Conservation (phyloP, 768 basidiomycete species). For the Chalciporus sphaerocephalus region DNA sequence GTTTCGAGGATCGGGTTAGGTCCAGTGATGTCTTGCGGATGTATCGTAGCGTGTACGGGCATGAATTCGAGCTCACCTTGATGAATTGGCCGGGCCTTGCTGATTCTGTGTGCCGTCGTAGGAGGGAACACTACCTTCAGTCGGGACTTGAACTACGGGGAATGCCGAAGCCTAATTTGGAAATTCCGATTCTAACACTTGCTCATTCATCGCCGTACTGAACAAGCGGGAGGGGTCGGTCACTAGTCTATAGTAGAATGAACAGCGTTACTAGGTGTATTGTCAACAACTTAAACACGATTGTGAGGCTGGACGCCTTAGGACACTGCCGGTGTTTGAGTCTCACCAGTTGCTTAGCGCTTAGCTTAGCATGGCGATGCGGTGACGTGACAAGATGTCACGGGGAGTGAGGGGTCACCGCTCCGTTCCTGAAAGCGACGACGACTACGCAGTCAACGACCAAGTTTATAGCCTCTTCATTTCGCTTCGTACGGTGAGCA, state of each 20-base stretch:
- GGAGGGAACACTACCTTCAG: conserved; percentile 8
- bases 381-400: conserved; percentile 21
- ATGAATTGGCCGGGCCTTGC: conserved; percentile 38
- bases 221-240: too few species aligned
- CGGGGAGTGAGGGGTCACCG: background rate
- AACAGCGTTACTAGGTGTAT: too few species aligned
- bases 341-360: too few species aligned
- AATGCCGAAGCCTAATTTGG: conserved; percentile 18
- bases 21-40: conserved; percentile 8
- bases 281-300: too few species aligned
- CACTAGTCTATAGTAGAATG: too few species aligned
- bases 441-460: conserved; percentile 21
- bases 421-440: too few species aligned
- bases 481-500: conserved; percentile 21
- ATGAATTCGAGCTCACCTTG: conserved; percentile 55
- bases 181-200: conserved; percentile 6
- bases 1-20: background rate
- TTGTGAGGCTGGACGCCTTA: too few species aligned
- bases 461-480: conserved; percentile 7
- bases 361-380: too few species aligned
- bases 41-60: conserved; percentile 13
- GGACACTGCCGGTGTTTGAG: too few species aligned
- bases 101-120: conserved; percentile 18
- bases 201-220: too few species aligned
- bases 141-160: conserved; percentile 29